Percentiles rank a stretch among this genome's conserved stretches.
Evolutionary conservation across 1,139 yeast genomes (phyloP).

Genomic region (Geotrichum carabidarum): DNA sequence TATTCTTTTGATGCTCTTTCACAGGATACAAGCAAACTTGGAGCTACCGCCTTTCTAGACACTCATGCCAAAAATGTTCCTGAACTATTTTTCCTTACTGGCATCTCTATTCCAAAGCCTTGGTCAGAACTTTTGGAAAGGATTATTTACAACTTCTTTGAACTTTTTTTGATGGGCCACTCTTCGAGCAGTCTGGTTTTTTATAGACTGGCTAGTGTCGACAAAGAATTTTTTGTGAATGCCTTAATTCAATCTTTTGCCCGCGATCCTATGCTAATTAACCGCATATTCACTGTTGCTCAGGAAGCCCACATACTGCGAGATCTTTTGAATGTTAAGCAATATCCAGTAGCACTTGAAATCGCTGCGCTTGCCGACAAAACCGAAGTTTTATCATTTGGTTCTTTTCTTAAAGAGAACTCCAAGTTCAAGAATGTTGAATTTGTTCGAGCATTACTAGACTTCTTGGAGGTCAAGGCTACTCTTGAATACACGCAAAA

Average conservation of each 20-base stretch:
- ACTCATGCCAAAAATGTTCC: constrained; percentile 35
- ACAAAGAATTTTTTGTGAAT: constrained; percentile 25
- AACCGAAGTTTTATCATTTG: constrained; percentile 29
- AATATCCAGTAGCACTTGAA: constrained; percentile 35
- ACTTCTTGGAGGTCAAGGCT: constrained; percentile 36
- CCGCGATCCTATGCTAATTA: constrained; percentile 25
- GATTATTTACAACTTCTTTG: constrained; percentile 35
- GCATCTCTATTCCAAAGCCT: constrained; percentile 35
- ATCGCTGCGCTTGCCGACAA: constrained; percentile 36
- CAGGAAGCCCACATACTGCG: constrained; percentile 28
- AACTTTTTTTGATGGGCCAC: constrained; percentile 34
- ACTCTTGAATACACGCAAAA: constrained; percentile 35
- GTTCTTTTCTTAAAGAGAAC: constrained; percentile 30
- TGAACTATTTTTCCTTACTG: constrained; percentile 38
- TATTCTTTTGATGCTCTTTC: constrained; percentile 32
- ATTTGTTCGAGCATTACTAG: constrained; percentile 34
- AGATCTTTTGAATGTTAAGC: constrained; percentile 30
- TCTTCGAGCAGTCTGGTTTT: constrained; percentile 28
- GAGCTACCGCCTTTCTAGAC: constrained; percentile 33
- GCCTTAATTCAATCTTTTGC: constrained; percentile 26
- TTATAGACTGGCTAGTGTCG: constrained; percentile 25
- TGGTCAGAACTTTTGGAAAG: constrained; percentile 37
- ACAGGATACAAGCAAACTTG: constrained; percentile 28
- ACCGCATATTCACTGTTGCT: constrained; percentile 27
- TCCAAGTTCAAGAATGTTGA: constrained; percentile 25